A percentile compares a stretch with the other conserved stretches of the same genome.
Evolutionary conservation across 106 monocot genomes (phyloP).

Genomic region (Dendrobium huoshanense): DNA sequence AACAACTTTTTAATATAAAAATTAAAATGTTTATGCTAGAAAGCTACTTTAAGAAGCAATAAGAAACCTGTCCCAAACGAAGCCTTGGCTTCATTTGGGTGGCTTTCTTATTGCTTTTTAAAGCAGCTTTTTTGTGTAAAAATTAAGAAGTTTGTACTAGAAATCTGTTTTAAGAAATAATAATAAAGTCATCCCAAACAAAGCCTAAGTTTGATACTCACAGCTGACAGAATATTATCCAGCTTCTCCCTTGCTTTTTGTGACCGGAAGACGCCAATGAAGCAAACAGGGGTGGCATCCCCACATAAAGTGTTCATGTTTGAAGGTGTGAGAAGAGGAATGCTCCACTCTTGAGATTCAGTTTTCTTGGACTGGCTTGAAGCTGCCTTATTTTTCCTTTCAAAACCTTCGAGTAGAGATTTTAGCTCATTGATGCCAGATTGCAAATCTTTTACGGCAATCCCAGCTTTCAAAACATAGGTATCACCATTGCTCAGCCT

Average conservation of each 20-base stretch:
- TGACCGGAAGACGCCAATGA: conserved; percentile 75
- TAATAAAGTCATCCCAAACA: too few species aligned
- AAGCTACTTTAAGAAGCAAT: too few species aligned
- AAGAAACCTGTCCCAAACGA: too few species aligned
- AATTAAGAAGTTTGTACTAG: too few species aligned
- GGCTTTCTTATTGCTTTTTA: too few species aligned
- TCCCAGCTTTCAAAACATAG: conserved; percentile 50
- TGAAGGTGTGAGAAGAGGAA: conserved; percentile 45
- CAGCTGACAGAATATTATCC: conserved; percentile 44
- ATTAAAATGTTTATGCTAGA: too few species aligned
- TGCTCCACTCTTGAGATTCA: conserved; percentile 9
- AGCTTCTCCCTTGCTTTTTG: conserved; percentile 50
- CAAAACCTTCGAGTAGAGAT: conserved; percentile 63
- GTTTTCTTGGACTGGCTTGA: conserved; percentile 38
- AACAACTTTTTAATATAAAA: too few species aligned
- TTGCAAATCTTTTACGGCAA: conserved; percentile 72
- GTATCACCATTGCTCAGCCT: conserved; percentile 52
- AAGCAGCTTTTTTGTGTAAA: too few species aligned
- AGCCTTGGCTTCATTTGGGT: too few species aligned
- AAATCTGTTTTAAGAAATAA: too few species aligned
- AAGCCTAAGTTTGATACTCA: conserved; percentile 12
- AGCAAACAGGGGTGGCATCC: conserved; percentile 55
- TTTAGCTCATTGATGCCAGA: conserved; percentile 66
- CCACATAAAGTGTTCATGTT: conserved; percentile 66
- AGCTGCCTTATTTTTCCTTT: conserved; percentile 61